Conservation (phyloP, 169 alveolate species). For the Plasmodium knowlesi region DNA sequence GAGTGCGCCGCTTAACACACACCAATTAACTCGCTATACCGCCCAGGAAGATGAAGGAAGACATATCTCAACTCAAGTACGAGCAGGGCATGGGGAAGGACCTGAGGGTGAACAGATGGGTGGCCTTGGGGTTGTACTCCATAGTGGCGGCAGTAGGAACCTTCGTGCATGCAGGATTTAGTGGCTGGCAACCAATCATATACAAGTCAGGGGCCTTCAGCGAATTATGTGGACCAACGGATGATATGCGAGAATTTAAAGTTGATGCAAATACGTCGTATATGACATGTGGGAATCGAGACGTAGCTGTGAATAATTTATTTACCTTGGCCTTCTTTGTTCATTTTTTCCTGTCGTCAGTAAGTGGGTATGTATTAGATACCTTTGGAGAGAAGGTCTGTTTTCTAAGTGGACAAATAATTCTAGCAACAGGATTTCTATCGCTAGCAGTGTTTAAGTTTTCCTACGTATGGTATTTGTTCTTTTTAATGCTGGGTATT, state of each 20-base stretch:
- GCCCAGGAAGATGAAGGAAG: background rate
- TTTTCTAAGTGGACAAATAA: constrained; percentile 49
- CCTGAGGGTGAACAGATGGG: constrained; percentile 28
- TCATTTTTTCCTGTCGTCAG: constrained; percentile 58
- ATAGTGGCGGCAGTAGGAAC: constrained; percentile 26
- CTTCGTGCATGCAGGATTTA: constrained; percentile 65
- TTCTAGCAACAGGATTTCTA: constrained; percentile 32
- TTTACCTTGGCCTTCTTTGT: constrained; percentile 63
- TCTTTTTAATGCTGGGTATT: constrained; percentile 55
- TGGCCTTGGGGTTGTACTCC: constrained; percentile 20
- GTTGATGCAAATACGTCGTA: constrained; percentile 27
- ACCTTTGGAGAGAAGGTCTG: constrained; percentile 62
- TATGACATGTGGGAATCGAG: constrained; percentile 63
- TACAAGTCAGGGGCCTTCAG: constrained; percentile 71
- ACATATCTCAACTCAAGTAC: constrained; percentile 14
- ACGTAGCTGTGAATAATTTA: constrained; percentile 60
- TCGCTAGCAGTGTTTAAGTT: background rate
- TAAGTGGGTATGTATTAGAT: constrained; percentile 66
- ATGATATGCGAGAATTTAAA: constrained; percentile 7
- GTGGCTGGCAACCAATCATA: constrained; percentile 71
- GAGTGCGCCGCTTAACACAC: background rate
- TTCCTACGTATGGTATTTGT: constrained; percentile 61
- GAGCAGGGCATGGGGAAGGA: background rate
- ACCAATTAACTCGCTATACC: background rate
- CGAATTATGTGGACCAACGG: constrained; percentile 28